Percentiles rank a stretch among this genome's conserved stretches.
These are phyloP conservation scores for Saccharomycopsis guyanensis DNA, from an alignment of 805 yeast species.

Conservation along the genomic window DNA sequence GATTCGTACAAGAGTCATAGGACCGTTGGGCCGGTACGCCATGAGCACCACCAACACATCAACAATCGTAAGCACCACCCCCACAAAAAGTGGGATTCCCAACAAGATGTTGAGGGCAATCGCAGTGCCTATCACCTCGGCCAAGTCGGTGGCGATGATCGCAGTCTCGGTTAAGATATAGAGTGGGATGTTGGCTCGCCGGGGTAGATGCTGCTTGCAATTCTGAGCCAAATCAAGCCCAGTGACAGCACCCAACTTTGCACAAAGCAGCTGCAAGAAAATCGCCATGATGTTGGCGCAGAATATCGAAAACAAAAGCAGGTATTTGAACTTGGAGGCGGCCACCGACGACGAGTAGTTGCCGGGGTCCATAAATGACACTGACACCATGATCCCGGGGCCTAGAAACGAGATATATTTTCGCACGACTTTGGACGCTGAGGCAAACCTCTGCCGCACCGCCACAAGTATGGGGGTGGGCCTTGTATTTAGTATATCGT, in stretches of 20 bases:
- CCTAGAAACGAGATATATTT: conserved; percentile 71
- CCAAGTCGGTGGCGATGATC: conserved; percentile 90
- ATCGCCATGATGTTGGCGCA: conserved; percentile 83
- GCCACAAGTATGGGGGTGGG: too few species aligned
- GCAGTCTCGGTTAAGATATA: conserved; percentile 79
- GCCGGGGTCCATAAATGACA: conserved; percentile 97
- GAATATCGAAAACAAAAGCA: conserved; percentile 68
- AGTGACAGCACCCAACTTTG: conserved; percentile 87
- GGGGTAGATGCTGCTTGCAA: conserved; percentile 70
- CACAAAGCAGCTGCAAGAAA: conserved; percentile 75
- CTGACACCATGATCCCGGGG: conserved; percentile 92
- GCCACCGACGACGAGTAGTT: conserved; percentile 93
- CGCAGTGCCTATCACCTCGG: conserved; percentile 98
- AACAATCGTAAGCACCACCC: conserved; percentile 76
- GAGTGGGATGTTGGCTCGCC: conserved; percentile 41
- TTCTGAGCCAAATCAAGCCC: conserved; percentile 87
- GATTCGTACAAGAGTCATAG: conserved; percentile 64
- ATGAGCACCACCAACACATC: conserved; percentile 81
- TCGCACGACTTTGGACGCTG: conserved; percentile 22
- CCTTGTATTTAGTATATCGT: too few species aligned
- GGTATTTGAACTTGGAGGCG: conserved; percentile 76
- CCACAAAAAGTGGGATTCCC: conserved; percentile 69
- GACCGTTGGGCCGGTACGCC: conserved; percentile 83
- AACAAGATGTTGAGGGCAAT: conserved; percentile 81
- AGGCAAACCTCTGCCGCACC: conserved; percentile 1